These are phyloP conservation scores for Myxozyma mucilagina DNA, from an alignment of 805 yeast genomes.

Conservation along the genomic window DNA sequence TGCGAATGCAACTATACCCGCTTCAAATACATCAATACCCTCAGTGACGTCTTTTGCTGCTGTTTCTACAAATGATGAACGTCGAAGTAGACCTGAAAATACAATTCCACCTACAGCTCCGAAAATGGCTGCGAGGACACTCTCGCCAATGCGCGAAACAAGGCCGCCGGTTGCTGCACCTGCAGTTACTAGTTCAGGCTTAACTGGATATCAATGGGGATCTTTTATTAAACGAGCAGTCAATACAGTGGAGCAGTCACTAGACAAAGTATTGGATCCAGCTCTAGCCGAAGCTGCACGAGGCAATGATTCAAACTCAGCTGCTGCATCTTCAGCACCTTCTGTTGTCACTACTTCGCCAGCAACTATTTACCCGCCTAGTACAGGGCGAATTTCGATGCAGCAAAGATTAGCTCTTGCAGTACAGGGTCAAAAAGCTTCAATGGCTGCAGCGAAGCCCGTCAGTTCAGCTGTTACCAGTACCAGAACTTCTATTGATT, in stretches of 20 bases:
- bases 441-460: not conserved
- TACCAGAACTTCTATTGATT: not conserved
- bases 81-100: not conserved
- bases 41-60: too few species aligned
- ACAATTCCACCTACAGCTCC: not conserved
- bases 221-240: constrained; percentile 45
- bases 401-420: constrained; percentile 73
- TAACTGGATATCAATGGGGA: constrained; percentile 33
- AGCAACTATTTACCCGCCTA: not conserved
- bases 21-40: too few species aligned
- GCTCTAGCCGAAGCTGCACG: constrained; percentile 7
- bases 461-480: not conserved
- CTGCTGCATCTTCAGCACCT: not conserved
- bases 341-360: not conserved
- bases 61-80: not conserved
- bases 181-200: not conserved
- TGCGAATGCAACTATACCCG: too few species aligned
- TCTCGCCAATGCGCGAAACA: not conserved
- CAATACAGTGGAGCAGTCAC: constrained; percentile 44
- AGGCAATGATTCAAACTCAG: not conserved
- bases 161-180: not conserved
- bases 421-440: constrained; percentile 25
- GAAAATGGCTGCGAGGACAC: not conserved
- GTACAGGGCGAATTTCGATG: constrained; percentile 56
- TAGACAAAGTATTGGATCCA: constrained; percentile 43